A percentile compares a stretch with the other conserved stretches of the same genome.
Conservation (phyloP, 1,284 basidiomycete species). For the Lentinula novae-zelandiae region DNA sequence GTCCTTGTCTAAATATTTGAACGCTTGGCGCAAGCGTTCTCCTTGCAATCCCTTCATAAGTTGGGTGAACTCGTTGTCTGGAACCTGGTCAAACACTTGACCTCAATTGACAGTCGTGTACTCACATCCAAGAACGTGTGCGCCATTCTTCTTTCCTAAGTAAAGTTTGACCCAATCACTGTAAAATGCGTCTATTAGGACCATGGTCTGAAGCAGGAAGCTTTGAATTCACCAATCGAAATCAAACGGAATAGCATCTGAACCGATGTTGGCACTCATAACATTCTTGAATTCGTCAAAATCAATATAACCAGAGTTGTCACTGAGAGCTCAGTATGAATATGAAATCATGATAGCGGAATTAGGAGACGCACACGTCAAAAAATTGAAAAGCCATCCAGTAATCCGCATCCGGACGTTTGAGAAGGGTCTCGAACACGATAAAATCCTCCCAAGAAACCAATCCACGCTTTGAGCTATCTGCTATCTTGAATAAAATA, state of each 20-base stretch:
- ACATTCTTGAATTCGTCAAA: slow-evolving; percentile 93
- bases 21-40: slow-evolving; percentile 90
- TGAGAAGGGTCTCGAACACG: slow-evolving; percentile 87
- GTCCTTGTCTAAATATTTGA: slow-evolving; percentile 85
- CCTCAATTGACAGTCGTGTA: slow-evolving; percentile 16
- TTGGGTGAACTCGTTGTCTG: slow-evolving; percentile 93
- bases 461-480: slow-evolving; percentile 70
- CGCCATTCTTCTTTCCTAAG: slow-evolving; percentile 84
- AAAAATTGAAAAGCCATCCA: slow-evolving; percentile 97
- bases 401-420: slow-evolving; percentile 90
- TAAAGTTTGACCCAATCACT: slow-evolving; percentile 95
- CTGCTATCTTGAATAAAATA: slow-evolving; percentile 88
- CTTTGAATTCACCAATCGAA: slow-evolving; percentile 72
- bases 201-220: background rate
- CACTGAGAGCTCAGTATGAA: slow-evolving; percentile 23
- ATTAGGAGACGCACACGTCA: slow-evolving; percentile 68
- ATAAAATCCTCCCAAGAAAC: slow-evolving; percentile 95
- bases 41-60: slow-evolving; percentile 97
- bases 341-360: background rate
- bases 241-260: slow-evolving; percentile 87
- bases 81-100: slow-evolving; percentile 13
- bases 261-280: slow-evolving; percentile 76
- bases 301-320: slow-evolving; percentile 84
- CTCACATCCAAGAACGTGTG: slow-evolving; percentile 89
- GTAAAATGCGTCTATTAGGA: slow-evolving; percentile 10